These are phyloP conservation scores for Tetracentron sinense DNA, from an alignment of 164 flowering plant species.

Conservation along the genomic window DNA sequence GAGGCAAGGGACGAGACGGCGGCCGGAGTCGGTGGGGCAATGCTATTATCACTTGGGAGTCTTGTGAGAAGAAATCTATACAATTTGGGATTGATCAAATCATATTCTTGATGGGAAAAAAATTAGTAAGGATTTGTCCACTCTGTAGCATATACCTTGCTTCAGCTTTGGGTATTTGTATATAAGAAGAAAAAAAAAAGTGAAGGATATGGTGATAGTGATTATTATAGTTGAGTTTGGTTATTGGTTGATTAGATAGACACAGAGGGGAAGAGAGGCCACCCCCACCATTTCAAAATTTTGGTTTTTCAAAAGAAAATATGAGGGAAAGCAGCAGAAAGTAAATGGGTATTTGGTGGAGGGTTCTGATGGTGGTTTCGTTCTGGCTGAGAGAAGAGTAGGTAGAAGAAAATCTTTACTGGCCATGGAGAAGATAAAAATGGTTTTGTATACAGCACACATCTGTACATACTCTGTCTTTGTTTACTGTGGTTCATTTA, in stretches of 20 bases:
- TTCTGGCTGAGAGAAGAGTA: neutral
- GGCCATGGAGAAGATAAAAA: neutral
- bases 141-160: slow-evolving; percentile 20
- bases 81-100: slow-evolving; percentile 81
- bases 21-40: slow-evolving; percentile 58
- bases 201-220: slow-evolving; percentile 9
- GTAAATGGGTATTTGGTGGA: too few species aligned
- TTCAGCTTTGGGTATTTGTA: slow-evolving; percentile 18
- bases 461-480: slow-evolving; percentile 21
- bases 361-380: slow-evolving; percentile 4
- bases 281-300: too few species aligned
- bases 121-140: neutral
- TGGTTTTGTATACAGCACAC: slow-evolving; percentile 8
- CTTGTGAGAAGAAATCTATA: slow-evolving; percentile 76
- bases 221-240: slow-evolving; percentile 32
- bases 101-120: slow-evolving; percentile 47
- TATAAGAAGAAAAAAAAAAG: slow-evolving; percentile 6
- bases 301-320: too few species aligned
- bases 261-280: slow-evolving; percentile 8
- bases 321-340: too few species aligned
- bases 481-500: too few species aligned
- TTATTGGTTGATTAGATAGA: slow-evolving; percentile 24
- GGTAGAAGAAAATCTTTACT: slow-evolving; percentile 1
- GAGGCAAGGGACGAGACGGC: slow-evolving; percentile 33
- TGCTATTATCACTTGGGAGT: slow-evolving; percentile 75